Percentiles rank a stretch among this genome's conserved stretches.
phyloP scores from a whole-genome alignment of 23 red algal species.

The Gracilaria domingensis region DNA sequence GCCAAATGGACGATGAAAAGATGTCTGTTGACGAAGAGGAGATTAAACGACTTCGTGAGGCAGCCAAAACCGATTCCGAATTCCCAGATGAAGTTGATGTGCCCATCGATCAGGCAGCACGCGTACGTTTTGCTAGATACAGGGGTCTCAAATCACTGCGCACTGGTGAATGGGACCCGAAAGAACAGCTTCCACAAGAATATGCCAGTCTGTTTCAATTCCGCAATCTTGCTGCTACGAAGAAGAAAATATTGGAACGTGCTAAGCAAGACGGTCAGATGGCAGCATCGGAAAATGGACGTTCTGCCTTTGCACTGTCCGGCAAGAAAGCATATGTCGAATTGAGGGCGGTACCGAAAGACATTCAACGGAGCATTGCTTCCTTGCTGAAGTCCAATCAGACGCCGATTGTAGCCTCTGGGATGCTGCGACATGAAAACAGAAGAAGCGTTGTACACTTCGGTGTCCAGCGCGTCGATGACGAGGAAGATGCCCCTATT shows the following conservation, averaged over 20 bases:
- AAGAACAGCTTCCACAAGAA: constrained; percentile 73
- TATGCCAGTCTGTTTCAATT: constrained; percentile 86
- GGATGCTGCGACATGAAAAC: constrained; percentile 89
- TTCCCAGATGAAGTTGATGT: constrained; percentile 99
- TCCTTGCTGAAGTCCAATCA: not conserved
- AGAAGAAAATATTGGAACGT: constrained; percentile 24
- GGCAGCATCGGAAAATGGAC: not conserved
- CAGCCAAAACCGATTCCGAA: constrained; percentile 65
- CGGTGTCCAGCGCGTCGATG: constrained; percentile 74
- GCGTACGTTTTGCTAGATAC: constrained; percentile 90
- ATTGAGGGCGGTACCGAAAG: constrained; percentile 45
- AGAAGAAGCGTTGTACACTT: constrained; percentile 90
- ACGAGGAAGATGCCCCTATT: constrained; percentile 1
- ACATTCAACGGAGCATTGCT: constrained; percentile 6
- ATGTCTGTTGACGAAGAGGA: constrained; percentile 64
- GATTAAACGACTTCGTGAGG: constrained; percentile 41
- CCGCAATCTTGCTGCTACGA: constrained; percentile 68
- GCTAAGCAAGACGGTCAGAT: constrained; percentile 36
- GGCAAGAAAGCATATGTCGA: constrained; percentile 54
- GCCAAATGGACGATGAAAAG: constrained; percentile 51
- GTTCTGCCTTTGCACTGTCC: constrained; percentile 20
- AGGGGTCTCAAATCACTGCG: constrained; percentile 85
- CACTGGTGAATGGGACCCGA: constrained; percentile 90
- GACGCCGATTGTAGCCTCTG: constrained; percentile 57
- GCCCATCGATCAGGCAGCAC: constrained; percentile 79